These are phyloP conservation scores for Cicer yamashitae DNA, from an alignment of 306 rosid genomes.

Conservation along the genomic window DNA sequence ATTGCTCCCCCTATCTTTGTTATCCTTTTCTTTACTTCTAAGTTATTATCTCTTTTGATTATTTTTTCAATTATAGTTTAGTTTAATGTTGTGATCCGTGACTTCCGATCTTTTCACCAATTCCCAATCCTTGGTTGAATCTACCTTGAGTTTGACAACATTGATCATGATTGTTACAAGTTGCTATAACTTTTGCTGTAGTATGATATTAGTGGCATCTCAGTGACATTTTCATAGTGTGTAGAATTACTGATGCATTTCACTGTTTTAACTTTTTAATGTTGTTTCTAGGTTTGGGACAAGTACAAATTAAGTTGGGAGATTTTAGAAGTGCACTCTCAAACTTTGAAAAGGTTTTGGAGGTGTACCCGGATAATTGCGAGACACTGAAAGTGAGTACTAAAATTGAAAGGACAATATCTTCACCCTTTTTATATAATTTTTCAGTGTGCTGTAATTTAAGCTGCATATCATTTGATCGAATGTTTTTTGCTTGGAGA, in stretches of 20 bases:
- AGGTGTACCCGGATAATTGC: constrained; percentile 86
- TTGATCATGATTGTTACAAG: constrained; percentile 35
- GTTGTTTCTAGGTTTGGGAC: constrained; percentile 82
- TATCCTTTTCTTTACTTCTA: background rate
- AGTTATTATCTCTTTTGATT: background rate
- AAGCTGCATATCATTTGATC: constrained; percentile 25
- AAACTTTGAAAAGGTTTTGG: constrained; percentile 93
- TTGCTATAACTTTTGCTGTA: constrained; percentile 29
- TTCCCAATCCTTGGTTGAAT: background rate
- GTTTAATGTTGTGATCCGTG: too few species aligned
- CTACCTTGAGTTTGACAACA: background rate
- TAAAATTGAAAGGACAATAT: constrained; percentile 34
- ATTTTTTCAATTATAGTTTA: too few species aligned
- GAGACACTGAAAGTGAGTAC: constrained; percentile 89
- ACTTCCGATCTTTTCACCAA: too few species aligned
- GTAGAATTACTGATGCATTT: constrained; percentile 26
- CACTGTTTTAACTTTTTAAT: constrained; percentile 43
- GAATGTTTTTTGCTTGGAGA: constrained; percentile 32
- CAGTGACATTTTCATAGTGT: constrained; percentile 19
- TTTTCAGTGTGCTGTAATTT: constrained; percentile 30
- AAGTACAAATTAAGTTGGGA: constrained; percentile 95
- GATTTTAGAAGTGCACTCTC: constrained; percentile 89
- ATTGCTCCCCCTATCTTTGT: background rate
- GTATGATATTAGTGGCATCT: constrained; percentile 25
- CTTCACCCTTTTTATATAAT: constrained; percentile 14